Evolutionary conservation across 2,329 filamentous ascomycete species (phyloP).

Genomic region (Septoria petroselini): DNA sequence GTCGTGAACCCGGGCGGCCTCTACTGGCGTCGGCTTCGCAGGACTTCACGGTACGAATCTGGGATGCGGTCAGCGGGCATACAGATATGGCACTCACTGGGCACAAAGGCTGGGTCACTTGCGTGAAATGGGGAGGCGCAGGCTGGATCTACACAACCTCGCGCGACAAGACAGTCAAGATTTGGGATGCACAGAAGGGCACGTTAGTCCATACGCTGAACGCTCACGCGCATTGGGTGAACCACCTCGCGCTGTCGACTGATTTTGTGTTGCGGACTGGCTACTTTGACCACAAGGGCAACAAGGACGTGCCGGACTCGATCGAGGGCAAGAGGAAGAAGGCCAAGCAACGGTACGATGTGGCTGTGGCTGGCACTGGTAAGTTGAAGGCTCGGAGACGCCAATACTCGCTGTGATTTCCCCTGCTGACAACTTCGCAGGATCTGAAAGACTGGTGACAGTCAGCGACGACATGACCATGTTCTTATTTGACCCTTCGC

Average conservation of each 20-base stretch:
- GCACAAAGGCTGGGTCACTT: constrained; percentile 84
- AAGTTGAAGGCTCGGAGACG: constrained; percentile 8
- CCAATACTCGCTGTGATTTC: background rate
- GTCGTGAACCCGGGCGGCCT: constrained; percentile 69
- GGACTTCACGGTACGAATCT: constrained; percentile 82
- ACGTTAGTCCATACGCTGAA: constrained; percentile 75
- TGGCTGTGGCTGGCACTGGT: constrained; percentile 60
- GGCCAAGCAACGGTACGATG: constrained; percentile 79
- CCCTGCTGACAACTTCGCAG: constrained; percentile 24
- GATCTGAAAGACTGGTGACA: constrained; percentile 81
- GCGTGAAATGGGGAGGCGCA: constrained; percentile 91
- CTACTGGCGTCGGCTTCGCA: constrained; percentile 84
- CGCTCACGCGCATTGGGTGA: constrained; percentile 90
- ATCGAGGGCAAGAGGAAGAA: constrained; percentile 69
- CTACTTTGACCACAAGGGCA: constrained; percentile 78
- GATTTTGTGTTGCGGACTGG: constrained; percentile 84
- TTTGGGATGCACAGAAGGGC: constrained; percentile 81
- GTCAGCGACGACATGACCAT: constrained; percentile 96
- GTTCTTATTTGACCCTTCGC: constrained; percentile 67
- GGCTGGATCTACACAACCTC: constrained; percentile 79
- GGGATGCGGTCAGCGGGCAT: constrained; percentile 73
- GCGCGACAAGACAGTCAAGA: constrained; percentile 87
- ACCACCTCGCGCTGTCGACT: constrained; percentile 88
- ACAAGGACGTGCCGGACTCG: constrained; percentile 60
- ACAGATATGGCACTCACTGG: constrained; percentile 82